These are phyloP conservation scores for Neoboletus brunneissimus DNA, from an alignment of 768 basidiomycete genomes.

Conservation along the genomic window DNA sequence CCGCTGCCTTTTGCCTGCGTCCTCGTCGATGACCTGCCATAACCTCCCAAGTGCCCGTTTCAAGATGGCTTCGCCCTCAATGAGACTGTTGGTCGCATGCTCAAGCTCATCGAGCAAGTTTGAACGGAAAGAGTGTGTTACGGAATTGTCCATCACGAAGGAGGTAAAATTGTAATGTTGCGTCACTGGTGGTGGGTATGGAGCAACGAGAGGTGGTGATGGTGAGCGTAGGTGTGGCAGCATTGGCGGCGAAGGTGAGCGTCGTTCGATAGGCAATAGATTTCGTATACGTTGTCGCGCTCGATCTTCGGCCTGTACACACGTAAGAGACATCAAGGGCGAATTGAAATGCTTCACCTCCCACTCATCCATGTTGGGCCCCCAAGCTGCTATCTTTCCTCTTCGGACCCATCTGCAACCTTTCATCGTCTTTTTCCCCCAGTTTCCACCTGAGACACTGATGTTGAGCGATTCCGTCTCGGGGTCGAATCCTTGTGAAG, in stretches of 20 bases:
- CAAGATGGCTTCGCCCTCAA: conserved; percentile 77
- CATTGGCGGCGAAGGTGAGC: conserved; percentile 68
- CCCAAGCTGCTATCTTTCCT: conserved; percentile 83
- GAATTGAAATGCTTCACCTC: conserved; percentile 48
- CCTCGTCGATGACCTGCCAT: conserved; percentile 80
- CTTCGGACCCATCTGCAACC: conserved; percentile 80
- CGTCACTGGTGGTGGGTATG: conserved; percentile 65
- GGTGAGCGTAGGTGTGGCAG: conserved; percentile 77
- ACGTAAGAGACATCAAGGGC: conserved; percentile 8
- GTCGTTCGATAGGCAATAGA: conserved; percentile 55
- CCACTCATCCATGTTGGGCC: conserved; percentile 81
- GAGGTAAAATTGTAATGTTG: conserved; percentile 78
- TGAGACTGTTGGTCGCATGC: conserved; percentile 75
- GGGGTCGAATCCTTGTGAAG: conserved; percentile 69
- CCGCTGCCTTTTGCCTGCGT: conserved; percentile 42
- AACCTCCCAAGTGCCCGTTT: conserved; percentile 72
- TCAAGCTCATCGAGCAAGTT: conserved; percentile 76
- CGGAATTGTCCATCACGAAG: conserved; percentile 81
- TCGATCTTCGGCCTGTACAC: conserved; percentile 68
- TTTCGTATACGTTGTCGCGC: conserved; percentile 77
- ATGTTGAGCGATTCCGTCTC: conserved; percentile 55
- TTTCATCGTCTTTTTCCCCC: conserved; percentile 76
- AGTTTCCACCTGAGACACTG: conserved; percentile 63
- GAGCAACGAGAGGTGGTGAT: conserved; percentile 74
- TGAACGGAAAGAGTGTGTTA: conserved; percentile 82